Conservation (phyloP, 192 early-diverging fungal genomes). For the Coemansia sp. region DNA sequence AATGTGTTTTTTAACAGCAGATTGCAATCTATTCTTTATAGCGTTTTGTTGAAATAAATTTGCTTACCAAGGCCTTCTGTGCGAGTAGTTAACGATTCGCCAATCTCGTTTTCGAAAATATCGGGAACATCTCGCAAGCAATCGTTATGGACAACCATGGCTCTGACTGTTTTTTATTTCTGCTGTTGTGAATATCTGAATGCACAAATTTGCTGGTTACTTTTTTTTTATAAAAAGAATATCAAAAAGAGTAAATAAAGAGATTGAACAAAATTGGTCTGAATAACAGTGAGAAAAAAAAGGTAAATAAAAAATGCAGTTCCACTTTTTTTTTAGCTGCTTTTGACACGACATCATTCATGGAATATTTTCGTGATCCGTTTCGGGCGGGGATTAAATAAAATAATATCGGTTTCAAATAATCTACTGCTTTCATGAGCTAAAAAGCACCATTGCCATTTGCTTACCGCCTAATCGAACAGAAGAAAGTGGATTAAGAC, state of each 20-base stretch:
- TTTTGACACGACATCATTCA: no score
- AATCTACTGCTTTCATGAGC: no score
- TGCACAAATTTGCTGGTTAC: not conserved
- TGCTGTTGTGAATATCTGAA: no score
- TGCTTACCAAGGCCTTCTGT: conserved; percentile 87
- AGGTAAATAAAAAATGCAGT: not conserved
- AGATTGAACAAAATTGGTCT: not conserved
- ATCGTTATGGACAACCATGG: conserved; percentile 54
- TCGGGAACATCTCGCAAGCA: conserved; percentile 87
- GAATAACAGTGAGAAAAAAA: no score
- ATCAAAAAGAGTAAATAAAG: conserved; percentile 10
- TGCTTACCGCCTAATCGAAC: no score
- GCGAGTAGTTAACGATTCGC: conserved; percentile 82
- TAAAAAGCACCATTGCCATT: no score
- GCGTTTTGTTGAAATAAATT: not conserved
- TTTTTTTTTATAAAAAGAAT: not conserved
- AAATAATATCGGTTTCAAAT: no score
- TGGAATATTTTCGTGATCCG: no score
- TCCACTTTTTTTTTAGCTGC: not conserved
- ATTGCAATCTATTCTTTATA: not conserved
- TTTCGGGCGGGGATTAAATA: no score
- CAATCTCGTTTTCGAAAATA: conserved; percentile 92
- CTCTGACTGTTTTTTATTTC: not conserved
- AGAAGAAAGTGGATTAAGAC: no score
- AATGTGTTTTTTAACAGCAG: not conserved